Evolutionary conservation across 805 yeast species (phyloP), one percentile per base, ranked within the genome.

Genomic region (Scheffersomyces ergatensis): DNA sequence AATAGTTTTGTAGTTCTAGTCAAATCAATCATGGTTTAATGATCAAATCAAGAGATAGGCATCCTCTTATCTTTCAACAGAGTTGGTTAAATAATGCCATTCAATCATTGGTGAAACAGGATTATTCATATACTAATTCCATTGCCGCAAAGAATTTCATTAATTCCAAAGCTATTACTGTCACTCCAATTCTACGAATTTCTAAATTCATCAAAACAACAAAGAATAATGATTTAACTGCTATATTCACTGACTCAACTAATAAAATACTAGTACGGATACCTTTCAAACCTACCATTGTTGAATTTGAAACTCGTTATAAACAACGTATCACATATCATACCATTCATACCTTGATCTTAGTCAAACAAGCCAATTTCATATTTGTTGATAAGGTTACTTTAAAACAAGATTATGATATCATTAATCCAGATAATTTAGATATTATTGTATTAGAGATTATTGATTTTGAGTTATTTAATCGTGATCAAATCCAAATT

Each of bases 291-390:
- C 52, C 56, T 0, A 53, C 66, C 1, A 52, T 66, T 2, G 44
- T 53, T 7, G 34, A 44, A 18, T 65, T 62, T 44, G 76, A 72
- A 44, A 45, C 47, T 24, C 41, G 39, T 15, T 51, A 65, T 40
- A 48, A 57, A 15, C 62, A 61, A 34, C 46, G 74, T 18, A 53
- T 72, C 27, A 69, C 77, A 1, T 59, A 48, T 37, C 43, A 55
- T 24, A 61, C 70, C 0, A 34, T 43, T 18, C 54, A 65, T 29
- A 46, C 54, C 23, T 45, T 60, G 16, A 49, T 72, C 15, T 32
- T 55, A 5, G 43, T 72, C 17, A 54, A 48, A 2, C 29, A 50
- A n/a, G 68, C 67, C 7, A 48, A 51, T 17, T 54, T 62, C 17
- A 47, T 48, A 32, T 66, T 63, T 41, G 43, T 53, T 17, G 51